These are phyloP conservation scores for Mycosphaerelloides madeirae DNA, from an alignment of 2,329 filamentous ascomycete genomes.

Conservation along the genomic window DNA sequence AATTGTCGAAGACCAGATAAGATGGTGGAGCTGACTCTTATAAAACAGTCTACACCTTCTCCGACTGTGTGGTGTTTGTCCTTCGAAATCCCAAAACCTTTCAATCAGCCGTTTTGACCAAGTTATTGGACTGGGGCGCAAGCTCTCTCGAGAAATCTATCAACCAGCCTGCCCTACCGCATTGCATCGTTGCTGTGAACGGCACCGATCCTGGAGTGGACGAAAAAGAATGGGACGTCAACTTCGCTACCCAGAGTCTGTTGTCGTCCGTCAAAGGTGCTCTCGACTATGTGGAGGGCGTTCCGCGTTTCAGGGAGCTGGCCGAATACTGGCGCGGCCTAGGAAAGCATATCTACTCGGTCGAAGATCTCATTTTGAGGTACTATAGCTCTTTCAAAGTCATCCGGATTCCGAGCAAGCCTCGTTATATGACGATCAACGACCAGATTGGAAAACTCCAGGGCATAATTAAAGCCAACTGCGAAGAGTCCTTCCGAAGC, in stretches of 20 bases:
- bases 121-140: conserved; percentile 48
- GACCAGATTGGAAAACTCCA: conserved; percentile 47
- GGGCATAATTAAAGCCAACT: conserved; percentile 39
- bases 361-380: conserved; percentile 44
- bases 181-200: conserved; percentile 50
- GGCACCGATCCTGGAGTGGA: conserved; percentile 31
- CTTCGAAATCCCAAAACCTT: conserved; percentile 37
- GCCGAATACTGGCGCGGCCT: conserved; percentile 41
- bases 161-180: conserved; percentile 53
- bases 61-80: conserved; percentile 42
- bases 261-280: conserved; percentile 30
- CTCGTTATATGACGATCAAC: conserved; percentile 46
- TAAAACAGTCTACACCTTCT: conserved; percentile 45
- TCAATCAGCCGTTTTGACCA: conserved; percentile 32
- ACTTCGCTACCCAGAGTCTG: conserved; percentile 31
- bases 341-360: conserved; percentile 40
- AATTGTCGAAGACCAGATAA: no score
- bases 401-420: conserved; percentile 45
- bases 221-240: conserved; percentile 32
- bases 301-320: conserved; percentile 35
- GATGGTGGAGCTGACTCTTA: no score
- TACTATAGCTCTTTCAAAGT: conserved; percentile 49
- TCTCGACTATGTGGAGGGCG: conserved; percentile 30
- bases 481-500: conserved; percentile 37
- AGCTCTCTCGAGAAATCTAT: conserved; percentile 50